phyloP scores from a whole-genome alignment of 1,284 basidiomycete genomes.

The Athelia psychrophila region DNA sequence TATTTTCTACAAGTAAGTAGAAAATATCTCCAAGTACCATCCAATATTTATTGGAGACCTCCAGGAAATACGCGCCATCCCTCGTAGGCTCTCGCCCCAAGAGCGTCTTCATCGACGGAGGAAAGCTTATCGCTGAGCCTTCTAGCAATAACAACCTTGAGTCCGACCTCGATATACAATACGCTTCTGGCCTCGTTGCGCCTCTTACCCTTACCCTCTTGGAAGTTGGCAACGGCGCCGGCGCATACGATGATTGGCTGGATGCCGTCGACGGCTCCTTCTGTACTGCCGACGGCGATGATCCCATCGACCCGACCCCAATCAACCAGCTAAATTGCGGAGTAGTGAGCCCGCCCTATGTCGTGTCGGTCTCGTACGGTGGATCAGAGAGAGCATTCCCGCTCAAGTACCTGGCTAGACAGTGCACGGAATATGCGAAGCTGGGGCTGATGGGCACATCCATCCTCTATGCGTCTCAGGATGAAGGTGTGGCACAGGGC shows the following conservation, averaged over 20 bases:
- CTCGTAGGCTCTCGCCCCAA: slow-evolving; percentile 33
- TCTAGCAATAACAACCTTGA: slow-evolving; percentile 48
- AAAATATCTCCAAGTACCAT: no score
- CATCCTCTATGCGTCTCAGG: slow-evolving; percentile 49
- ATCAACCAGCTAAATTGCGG: slow-evolving; percentile 47
- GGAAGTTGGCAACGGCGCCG: slow-evolving; percentile 43
- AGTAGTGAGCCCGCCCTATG: slow-evolving; percentile 42
- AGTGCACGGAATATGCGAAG: slow-evolving; percentile 55
- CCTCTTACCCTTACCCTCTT: slow-evolving; percentile 41
- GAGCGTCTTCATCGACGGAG: slow-evolving; percentile 43
- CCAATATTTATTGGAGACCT: not conserved
- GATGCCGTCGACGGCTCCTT: slow-evolving; percentile 48
- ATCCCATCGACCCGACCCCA: slow-evolving; percentile 44
- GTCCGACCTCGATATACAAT: slow-evolving; percentile 53
- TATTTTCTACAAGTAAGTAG: no score
- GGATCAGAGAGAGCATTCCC: slow-evolving; percentile 48
- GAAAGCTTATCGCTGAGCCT: slow-evolving; percentile 23
- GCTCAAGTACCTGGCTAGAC: slow-evolving; percentile 41
- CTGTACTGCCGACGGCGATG: slow-evolving; percentile 61
- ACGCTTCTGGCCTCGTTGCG: slow-evolving; percentile 44
- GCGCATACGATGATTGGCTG: slow-evolving; percentile 43
- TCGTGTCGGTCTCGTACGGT: slow-evolving; percentile 57
- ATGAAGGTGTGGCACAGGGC: slow-evolving; percentile 46
- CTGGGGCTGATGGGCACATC: slow-evolving; percentile 47
- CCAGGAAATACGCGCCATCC: slow-evolving; percentile 25